A percentile compares a stretch with the other conserved stretches of the same genome.
Conservation (phyloP, 2,329 filamentous ascomycete genomes). For the Arthrobotrys entomopaga region DNA sequence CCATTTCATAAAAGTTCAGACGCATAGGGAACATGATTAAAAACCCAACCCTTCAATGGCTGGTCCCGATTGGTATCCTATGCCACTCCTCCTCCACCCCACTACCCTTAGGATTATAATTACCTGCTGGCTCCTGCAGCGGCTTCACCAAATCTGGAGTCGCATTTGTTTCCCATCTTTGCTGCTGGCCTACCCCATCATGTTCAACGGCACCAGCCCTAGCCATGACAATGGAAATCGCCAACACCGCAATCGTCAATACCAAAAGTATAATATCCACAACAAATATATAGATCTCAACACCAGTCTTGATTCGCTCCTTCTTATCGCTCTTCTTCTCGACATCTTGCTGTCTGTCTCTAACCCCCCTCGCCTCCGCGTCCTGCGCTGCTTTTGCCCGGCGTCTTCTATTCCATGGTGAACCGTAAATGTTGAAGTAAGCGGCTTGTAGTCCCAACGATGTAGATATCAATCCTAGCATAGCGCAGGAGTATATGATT, state of each 20-base stretch:
- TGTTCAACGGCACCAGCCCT: slow-evolving; percentile 18
- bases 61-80: neutral
- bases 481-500: slow-evolving; percentile 26
- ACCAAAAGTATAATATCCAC: slow-evolving; percentile 29
- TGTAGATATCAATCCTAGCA: slow-evolving; percentile 19
- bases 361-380: neutral
- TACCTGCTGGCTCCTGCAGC: too few relatives aligned
- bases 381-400: neutral
- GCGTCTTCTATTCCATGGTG: slow-evolving; percentile 26
- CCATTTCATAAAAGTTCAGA: too few relatives aligned
- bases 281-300: slow-evolving; percentile 34
- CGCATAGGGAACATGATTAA: too few relatives aligned
- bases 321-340: slow-evolving; percentile 8
- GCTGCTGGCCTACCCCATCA: slow-evolving; percentile 59
- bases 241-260: slow-evolving; percentile 33
- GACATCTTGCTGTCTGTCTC: neutral
- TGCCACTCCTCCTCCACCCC: neutral
- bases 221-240: slow-evolving; percentile 27
- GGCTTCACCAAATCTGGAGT: neutral
- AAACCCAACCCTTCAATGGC: too few relatives aligned
- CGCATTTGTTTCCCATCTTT: neutral
- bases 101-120: too few relatives aligned
- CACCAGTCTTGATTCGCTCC: slow-evolving; percentile 3
- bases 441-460: slow-evolving; percentile 12
- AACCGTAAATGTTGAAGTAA: slow-evolving; percentile 14